Percentiles rank a stretch among this genome's conserved stretches.
These are phyloP conservation scores for Papiliotrema laurentii DNA, from an alignment of 1,284 basidiomycete species.

Conservation along the genomic window DNA sequence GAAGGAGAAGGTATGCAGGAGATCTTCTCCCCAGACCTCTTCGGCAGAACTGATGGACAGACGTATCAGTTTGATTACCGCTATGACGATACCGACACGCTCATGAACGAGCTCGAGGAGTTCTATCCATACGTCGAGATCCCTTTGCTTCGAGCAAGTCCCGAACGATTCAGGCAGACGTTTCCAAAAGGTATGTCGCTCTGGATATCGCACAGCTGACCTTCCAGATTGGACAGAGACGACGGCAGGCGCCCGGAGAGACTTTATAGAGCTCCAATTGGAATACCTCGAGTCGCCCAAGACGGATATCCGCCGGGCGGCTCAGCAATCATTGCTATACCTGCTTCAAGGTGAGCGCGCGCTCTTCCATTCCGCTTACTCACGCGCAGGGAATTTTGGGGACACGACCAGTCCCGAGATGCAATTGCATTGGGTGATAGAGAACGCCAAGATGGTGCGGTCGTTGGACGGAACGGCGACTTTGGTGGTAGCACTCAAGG, in stretches of 20 bases:
- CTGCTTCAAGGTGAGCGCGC: conserved; percentile 70
- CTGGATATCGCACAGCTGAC: neutral
- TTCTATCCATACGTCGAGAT: conserved; percentile 98
- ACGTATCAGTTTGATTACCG: conserved; percentile 71
- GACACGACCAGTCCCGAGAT: conserved; percentile 87
- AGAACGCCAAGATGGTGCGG: conserved; percentile 85
- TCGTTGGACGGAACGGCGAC: conserved; percentile 76
- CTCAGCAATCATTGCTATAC: conserved; percentile 82
- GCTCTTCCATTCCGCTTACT: neutral
- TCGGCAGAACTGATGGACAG: neutral
- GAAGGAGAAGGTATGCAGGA: conserved; percentile 24
- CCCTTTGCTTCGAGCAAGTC: conserved; percentile 80
- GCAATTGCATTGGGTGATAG: conserved; percentile 92
- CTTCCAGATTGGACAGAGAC: conserved; percentile 51
- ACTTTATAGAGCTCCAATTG: conserved; percentile 71
- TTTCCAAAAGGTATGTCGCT: conserved; percentile 62
- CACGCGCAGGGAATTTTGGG: conserved; percentile 72
- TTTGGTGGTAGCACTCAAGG: conserved; percentile 83
- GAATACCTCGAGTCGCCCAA: conserved; percentile 81
- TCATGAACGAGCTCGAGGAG: conserved; percentile 94
- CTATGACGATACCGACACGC: conserved; percentile 91
- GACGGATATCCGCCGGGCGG: conserved; percentile 74
- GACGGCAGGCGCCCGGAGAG: conserved; percentile 55
- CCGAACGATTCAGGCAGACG: conserved; percentile 79
- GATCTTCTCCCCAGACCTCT: neutral